A percentile compares a stretch with the other conserved stretches of the same genome.
phyloP scores from a whole-genome alignment of 2,329 filamentous ascomycete genomes.

The Alternaria infectoria region DNA sequence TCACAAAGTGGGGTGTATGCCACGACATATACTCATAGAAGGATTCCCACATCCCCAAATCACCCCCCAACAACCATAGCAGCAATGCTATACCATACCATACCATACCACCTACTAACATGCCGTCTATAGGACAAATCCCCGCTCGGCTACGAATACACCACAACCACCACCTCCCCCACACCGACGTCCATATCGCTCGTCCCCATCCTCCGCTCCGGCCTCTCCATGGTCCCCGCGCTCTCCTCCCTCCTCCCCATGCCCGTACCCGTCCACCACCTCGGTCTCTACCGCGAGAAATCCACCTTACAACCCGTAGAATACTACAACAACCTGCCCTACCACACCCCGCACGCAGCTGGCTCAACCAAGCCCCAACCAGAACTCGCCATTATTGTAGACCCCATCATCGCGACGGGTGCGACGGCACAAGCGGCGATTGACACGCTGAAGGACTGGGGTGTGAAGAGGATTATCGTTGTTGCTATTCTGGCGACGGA shows the following conservation, averaged over 20 bases:
- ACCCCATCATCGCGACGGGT: constrained; percentile 93
- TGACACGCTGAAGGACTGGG: constrained; percentile 88
- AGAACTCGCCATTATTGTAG: constrained; percentile 80
- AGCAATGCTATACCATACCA: not conserved
- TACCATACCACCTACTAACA: not conserved
- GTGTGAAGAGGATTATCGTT: constrained; percentile 80
- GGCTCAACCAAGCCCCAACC: constrained; percentile 43
- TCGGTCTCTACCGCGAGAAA: constrained; percentile 92
- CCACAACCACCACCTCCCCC: constrained; percentile 68
- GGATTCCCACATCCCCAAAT: constrained; percentile 1
- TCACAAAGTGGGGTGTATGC: not conserved
- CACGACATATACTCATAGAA: not conserved
- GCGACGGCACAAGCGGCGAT: constrained; percentile 90
- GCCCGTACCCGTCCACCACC: constrained; percentile 85
- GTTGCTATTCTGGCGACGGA: constrained; percentile 76
- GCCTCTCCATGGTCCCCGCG: constrained; percentile 88
- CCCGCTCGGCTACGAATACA: constrained; percentile 78
- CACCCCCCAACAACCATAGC: not conserved
- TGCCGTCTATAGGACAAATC: constrained; percentile 68
- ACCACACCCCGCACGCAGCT: constrained; percentile 62
- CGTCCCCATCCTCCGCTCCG: constrained; percentile 91
- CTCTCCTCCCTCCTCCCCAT: constrained; percentile 81
- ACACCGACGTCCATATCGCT: constrained; percentile 74
- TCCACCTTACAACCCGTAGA: constrained; percentile 87
- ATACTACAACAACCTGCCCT: constrained; percentile 97